Percentiles rank a stretch among this genome's conserved stretches.
Evolutionary conservation across 164 flowering plant species (phyloP).

Genomic region (Stephania yunnanensis): DNA sequence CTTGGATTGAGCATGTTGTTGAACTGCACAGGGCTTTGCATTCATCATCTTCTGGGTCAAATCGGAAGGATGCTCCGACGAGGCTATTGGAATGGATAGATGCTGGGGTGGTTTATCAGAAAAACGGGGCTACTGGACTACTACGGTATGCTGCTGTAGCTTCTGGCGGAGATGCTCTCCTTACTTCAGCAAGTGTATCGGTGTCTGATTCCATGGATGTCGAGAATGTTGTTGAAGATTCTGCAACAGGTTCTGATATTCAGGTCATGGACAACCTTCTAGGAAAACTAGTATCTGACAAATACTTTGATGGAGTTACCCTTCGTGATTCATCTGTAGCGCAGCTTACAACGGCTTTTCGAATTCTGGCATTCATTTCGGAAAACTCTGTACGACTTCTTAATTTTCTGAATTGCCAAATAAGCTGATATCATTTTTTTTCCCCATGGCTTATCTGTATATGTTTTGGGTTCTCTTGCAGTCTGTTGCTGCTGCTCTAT

Average conservation of each 20-base stretch:
- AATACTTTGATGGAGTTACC: slow-evolving; percentile 66
- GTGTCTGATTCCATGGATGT: slow-evolving; percentile 80
- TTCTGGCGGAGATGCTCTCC: slow-evolving; percentile 95
- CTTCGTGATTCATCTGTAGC: slow-evolving; percentile 86
- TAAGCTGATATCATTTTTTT: background rate
- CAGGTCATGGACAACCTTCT: slow-evolving; percentile 73
- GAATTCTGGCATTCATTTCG: slow-evolving; percentile 88
- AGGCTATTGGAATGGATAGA: slow-evolving; percentile 96
- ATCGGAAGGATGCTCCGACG: slow-evolving; percentile 90
- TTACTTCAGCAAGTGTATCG: slow-evolving; percentile 55
- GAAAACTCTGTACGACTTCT: slow-evolving; percentile 69
- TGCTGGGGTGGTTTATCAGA: slow-evolving; percentile 91
- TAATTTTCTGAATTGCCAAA: background rate
- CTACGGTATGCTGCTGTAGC: slow-evolving; percentile 90
- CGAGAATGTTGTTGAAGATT: slow-evolving; percentile 74
- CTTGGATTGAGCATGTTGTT: slow-evolving; percentile 87
- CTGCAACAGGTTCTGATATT: slow-evolving; percentile 54
- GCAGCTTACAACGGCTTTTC: slow-evolving; percentile 82
- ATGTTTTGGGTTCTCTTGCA: slow-evolving; percentile 23
- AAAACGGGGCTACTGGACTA: slow-evolving; percentile 84
- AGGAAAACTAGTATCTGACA: slow-evolving; percentile 73
- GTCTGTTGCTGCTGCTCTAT: slow-evolving; percentile 82
- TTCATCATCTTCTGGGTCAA: slow-evolving; percentile 93
- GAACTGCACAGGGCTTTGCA: slow-evolving; percentile 80
- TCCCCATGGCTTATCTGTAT: slow-evolving; percentile 6